A percentile compares a stretch with the other conserved stretches of the same genome.
Conservation (phyloP, 441 rosid species). For the Mallotus repandus region DNA sequence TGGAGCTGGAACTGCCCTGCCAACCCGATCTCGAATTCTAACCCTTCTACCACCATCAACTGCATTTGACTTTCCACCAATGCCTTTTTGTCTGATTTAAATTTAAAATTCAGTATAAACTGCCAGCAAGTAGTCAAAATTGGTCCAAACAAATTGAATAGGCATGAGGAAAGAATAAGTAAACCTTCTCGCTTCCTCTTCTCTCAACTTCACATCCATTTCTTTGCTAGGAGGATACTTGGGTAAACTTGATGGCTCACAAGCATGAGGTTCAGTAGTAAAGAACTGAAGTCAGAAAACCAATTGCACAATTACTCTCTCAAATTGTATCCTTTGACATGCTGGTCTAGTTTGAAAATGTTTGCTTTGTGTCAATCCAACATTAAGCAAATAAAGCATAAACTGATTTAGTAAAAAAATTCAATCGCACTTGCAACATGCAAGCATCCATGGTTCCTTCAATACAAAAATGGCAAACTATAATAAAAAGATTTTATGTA, state of each 20-base stretch:
- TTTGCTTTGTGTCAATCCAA: background rate
- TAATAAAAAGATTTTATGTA: background rate
- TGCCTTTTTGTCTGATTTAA: conserved; percentile 58
- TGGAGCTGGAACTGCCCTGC: conserved; percentile 81
- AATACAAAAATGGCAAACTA: background rate
- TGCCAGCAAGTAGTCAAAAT: conserved; percentile 24
- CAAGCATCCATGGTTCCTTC: conserved; percentile 13
- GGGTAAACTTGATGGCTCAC: conserved; percentile 85
- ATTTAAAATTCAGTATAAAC: conserved; percentile 15
- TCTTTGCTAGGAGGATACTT: conserved; percentile 94
- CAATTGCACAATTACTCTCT: conserved; percentile 18
- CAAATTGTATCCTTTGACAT: conserved; percentile 17
- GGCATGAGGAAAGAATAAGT: conserved; percentile 22
- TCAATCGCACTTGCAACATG: background rate
- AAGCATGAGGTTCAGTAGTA: conserved; percentile 70
- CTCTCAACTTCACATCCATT: conserved; percentile 77
- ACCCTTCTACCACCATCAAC: conserved; percentile 60
- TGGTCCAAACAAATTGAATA: conserved; percentile 7
- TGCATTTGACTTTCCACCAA: conserved; percentile 47
- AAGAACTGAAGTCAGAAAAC: conserved; percentile 64
- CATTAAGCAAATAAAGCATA: background rate
- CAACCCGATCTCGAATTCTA: conserved; percentile 58
- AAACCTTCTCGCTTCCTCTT: conserved; percentile 80
- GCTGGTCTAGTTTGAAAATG: background rate
- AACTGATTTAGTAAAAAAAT: background rate